Percentiles rank a stretch among this genome's conserved stretches.
Conservation (phyloP, 805 yeast species). For the Yarrowia sp. region DNA sequence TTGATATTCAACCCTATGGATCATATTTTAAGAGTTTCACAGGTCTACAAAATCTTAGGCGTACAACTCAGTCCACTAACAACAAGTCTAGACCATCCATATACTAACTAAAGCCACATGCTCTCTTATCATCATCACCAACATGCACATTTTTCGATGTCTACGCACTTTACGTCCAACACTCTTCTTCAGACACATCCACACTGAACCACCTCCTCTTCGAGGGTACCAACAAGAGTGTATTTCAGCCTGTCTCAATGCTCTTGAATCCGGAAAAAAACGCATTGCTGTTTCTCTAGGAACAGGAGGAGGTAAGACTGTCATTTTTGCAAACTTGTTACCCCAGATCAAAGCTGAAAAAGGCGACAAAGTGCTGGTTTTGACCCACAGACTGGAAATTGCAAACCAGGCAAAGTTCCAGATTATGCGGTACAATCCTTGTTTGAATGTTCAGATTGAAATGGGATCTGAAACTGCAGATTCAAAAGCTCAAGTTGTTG, state of each 20-base stretch:
- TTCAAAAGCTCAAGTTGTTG: slow-evolving; percentile 57
- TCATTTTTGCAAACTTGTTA: slow-evolving; percentile 34
- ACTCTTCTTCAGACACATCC: neutral
- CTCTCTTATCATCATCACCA: too few species aligned
- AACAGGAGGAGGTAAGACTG: slow-evolving; percentile 95
- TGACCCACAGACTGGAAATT: slow-evolving; percentile 81
- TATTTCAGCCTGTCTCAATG: slow-evolving; percentile 51
- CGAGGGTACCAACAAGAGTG: slow-evolving; percentile 71
- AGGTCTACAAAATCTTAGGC: too few species aligned
- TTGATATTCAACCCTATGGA: too few species aligned
- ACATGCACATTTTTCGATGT: neutral
- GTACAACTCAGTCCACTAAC: too few species aligned
- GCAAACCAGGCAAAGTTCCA: slow-evolving; percentile 64
- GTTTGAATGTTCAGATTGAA: slow-evolving; percentile 58
- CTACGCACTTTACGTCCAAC: neutral
- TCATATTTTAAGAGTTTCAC: too few species aligned
- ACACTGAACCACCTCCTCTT: slow-evolving; percentile 30
- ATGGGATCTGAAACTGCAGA: slow-evolving; percentile 56
- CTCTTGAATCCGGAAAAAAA: slow-evolving; percentile 47
- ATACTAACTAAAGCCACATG: too few species aligned
- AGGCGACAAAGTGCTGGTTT: slow-evolving; percentile 49
- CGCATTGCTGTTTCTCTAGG: slow-evolving; percentile 82
- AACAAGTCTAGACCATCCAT: too few species aligned
- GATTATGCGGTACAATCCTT: slow-evolving; percentile 51
- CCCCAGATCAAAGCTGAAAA: slow-evolving; percentile 38